Percentiles rank a stretch among this genome's conserved stretches.
Conservation (phyloP, 2,329 filamentous ascomycete species). For the Penicillium janthinellum region DNA sequence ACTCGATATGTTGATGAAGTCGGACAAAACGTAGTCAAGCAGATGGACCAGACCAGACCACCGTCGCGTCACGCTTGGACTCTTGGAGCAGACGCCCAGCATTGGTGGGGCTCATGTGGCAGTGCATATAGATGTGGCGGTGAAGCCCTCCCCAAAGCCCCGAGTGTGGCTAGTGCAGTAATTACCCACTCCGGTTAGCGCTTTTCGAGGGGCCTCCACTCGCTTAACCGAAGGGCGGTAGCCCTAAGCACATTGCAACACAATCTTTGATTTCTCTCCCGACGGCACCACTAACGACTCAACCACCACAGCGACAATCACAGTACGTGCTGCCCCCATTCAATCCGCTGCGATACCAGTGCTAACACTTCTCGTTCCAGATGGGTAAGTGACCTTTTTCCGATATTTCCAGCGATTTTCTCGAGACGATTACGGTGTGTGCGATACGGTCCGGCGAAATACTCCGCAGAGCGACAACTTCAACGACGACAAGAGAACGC, state of each 20-base stretch:
- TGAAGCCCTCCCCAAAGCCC: slow-evolving; percentile 2
- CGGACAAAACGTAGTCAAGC: neutral
- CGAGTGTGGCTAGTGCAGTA: slow-evolving; percentile 15
- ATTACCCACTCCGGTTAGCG: slow-evolving; percentile 32
- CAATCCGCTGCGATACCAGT: slow-evolving; percentile 21
- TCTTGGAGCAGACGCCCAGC: neutral
- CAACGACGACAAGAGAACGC: slow-evolving; percentile 7
- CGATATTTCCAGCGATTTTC: slow-evolving; percentile 27
- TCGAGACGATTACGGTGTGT: slow-evolving; percentile 35
- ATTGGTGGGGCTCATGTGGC: slow-evolving; percentile 3
- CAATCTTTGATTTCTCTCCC: slow-evolving; percentile 44
- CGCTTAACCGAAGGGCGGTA: slow-evolving; percentile 50
- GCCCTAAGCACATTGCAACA: slow-evolving; percentile 47
- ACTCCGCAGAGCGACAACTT: slow-evolving; percentile 13
- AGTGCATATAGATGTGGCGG: slow-evolving; percentile 7
- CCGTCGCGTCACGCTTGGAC: neutral
- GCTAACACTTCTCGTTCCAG: slow-evolving; percentile 45
- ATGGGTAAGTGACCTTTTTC: slow-evolving; percentile 61
- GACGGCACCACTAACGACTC: slow-evolving; percentile 39
- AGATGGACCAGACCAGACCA: too few species aligned
- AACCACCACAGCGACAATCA: slow-evolving; percentile 56
- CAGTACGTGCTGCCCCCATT: slow-evolving; percentile 45
- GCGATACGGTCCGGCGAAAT: slow-evolving; percentile 32
- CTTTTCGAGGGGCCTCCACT: slow-evolving; percentile 26
- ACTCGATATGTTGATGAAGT: neutral